Conservation (phyloP, 371 early-diverging fungal genomes). For the Sporodiniella umbellata region DNA sequence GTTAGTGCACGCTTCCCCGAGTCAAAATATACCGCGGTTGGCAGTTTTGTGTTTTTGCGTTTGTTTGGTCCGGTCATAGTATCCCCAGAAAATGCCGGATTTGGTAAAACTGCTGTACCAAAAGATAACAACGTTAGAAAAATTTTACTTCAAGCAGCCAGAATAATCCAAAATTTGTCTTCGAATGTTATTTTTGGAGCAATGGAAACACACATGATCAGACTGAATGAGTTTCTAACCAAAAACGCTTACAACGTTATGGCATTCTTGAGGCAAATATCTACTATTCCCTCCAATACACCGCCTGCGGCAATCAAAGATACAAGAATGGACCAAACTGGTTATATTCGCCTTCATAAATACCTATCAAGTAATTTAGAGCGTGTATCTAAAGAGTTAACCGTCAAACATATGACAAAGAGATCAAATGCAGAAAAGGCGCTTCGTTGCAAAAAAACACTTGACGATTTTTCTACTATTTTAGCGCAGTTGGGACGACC, state of each 20-base stretch:
- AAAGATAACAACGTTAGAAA: constrained; percentile 56
- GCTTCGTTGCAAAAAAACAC: constrained; percentile 48
- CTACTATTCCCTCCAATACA: constrained; percentile 17
- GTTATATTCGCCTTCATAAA: constrained; percentile 60
- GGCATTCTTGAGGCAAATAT: constrained; percentile 54
- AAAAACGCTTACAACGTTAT: constrained; percentile 67
- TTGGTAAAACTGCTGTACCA: constrained; percentile 37
- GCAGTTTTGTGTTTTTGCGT: constrained; percentile 92
- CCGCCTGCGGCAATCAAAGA: not conserved
- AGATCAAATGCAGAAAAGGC: constrained; percentile 25
- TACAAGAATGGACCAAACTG: constrained; percentile 48
- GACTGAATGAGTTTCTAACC: constrained; percentile 80
- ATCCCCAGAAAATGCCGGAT: constrained; percentile 68
- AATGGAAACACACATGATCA: constrained; percentile 89
- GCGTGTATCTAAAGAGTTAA: constrained; percentile 62
- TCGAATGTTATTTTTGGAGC: constrained; percentile 91
- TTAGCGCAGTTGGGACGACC: constrained; percentile 86
- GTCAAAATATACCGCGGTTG: constrained; percentile 81
- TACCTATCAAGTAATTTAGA: constrained; percentile 70
- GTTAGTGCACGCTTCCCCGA: constrained; percentile 83
- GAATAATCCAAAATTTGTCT: constrained; percentile 92
- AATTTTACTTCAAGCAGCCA: constrained; percentile 83
- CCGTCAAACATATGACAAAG: constrained; percentile 26
- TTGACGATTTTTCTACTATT: constrained; percentile 74
- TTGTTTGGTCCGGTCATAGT: constrained; percentile 93